Evolutionary conservation across 768 basidiomycete genomes (phyloP).

Genomic region (Mycena capillaripes): DNA sequence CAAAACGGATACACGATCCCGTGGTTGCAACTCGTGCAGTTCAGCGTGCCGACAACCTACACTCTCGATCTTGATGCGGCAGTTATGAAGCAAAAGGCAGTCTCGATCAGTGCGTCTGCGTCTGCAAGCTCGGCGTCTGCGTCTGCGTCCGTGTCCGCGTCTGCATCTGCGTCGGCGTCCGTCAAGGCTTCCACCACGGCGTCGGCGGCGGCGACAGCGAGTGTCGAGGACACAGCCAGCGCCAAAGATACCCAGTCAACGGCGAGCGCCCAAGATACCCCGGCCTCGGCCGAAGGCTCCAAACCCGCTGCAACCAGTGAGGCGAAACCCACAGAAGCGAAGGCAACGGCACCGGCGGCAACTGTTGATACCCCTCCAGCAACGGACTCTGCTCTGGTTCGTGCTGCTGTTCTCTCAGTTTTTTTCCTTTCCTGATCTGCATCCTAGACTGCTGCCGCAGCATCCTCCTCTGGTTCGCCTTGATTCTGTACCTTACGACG

Average conservation of each 20-base stretch:
- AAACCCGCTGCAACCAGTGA: background rate
- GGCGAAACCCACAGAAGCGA: slow-evolving; percentile 1
- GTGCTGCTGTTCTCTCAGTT: background rate
- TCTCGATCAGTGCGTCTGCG: slow-evolving; percentile 33
- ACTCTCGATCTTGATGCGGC: slow-evolving; percentile 42
- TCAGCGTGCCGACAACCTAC: slow-evolving; percentile 67
- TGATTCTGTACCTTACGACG: slow-evolving; percentile 18
- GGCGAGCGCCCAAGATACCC: background rate
- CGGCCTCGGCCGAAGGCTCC: background rate
- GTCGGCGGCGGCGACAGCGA: background rate
- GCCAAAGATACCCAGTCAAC: slow-evolving; percentile 19
- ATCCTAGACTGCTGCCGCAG: background rate
- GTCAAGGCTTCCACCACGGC: background rate
- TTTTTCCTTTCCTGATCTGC: background rate
- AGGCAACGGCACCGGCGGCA: slow-evolving; percentile 17
- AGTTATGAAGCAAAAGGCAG: slow-evolving; percentile 41
- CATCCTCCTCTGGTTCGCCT: slow-evolving; percentile 10
- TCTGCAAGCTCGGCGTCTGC: slow-evolving; percentile 17
- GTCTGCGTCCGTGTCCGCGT: slow-evolving; percentile 23
- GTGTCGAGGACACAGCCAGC: slow-evolving; percentile 5
- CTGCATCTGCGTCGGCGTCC: background rate
- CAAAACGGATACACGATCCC: slow-evolving; percentile 72
- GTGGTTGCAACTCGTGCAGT: slow-evolving; percentile 73
- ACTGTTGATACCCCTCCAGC: slow-evolving; percentile 13
- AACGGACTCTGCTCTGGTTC: slow-evolving; percentile 3